Evolutionary conservation across 495 filamentous ascomycete genomes (phyloP), one percentile per base, ranked within the genome.

Genomic region (Chaetomium cochliodes): DNA sequence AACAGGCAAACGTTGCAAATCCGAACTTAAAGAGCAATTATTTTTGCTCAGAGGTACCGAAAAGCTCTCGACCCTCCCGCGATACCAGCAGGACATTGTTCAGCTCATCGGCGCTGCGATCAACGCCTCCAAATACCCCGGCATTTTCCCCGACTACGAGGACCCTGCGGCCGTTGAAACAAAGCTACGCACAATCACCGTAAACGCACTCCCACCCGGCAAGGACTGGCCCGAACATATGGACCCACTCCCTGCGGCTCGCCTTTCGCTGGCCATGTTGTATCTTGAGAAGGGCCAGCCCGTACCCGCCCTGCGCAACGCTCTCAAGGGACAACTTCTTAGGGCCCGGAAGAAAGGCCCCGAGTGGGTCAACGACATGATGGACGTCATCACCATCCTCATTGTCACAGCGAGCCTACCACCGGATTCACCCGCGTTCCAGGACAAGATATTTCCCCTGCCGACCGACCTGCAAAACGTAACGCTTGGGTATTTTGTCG

Each of bases 361-460:
- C 1, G 61, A 67, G 2, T 72, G 60, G 58, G 68, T 72, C 44
- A 69, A 70, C 30, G 68, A 69, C 26, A 65, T 72, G 66, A 9
- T 69, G 5, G 65, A 69, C 6, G 23, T 69, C 26, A 25, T 66
- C 23, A 33, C 23, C 1, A 22, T 65, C 2, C 60, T 72, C 49
- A 28, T 70, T 2, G 57, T 25, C 2, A 30, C 60, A 9, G 60
- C 63, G 0, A 50, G 49, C 12, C 44, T 66, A 30, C 42, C 59
- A 0, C 46, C 58, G 1, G 65, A 68, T 9, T 15, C 37, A 20
- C 37, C 60, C 2, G 26, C 56, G 8, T 56, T 58, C 28, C 46
- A 59, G 39, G 58, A 65, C 51, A 22, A 30, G n/a, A 9, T 15
- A 0, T 66, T 74, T 18, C 72, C 68, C 0, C 1, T 22, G 3